Evolutionary conservation across 148 eudicot genomes (phyloP).

Genomic region (Mesembryanthemum crystallinum): DNA sequence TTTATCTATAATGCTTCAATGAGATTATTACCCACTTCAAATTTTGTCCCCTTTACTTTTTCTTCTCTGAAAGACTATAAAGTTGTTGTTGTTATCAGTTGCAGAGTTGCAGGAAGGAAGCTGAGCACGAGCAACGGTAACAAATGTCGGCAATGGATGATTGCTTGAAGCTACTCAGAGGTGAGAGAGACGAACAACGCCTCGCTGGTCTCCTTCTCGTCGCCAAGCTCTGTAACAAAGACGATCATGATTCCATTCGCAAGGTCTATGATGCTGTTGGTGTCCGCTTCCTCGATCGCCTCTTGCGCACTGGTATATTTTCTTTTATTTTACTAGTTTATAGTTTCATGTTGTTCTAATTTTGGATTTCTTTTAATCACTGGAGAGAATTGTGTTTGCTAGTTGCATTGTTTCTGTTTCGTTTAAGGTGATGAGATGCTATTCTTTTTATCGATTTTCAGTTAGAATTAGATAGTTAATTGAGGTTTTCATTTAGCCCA

Average conservation of each 20-base stretch:
- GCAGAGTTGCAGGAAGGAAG: constrained; percentile 13
- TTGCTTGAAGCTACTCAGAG: constrained; percentile 66
- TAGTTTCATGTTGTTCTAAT: no score
- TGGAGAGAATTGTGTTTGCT: no score
- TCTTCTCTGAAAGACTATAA: not conserved
- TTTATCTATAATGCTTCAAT: no score
- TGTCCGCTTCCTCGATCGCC: constrained; percentile 65
- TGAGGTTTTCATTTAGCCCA: no score
- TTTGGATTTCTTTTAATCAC: no score
- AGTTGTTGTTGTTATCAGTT: not conserved
- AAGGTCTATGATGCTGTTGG: constrained; percentile 66
- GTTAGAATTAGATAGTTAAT: no score
- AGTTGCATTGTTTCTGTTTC: no score
- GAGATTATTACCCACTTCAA: no score
- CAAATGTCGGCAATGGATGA: constrained; percentile 35
- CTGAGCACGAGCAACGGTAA: not conserved
- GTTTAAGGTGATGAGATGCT: no score
- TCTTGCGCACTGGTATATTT: constrained; percentile 58
- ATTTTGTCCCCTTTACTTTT: no score
- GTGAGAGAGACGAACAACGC: constrained; percentile 76
- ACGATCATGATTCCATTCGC: constrained; percentile 56
- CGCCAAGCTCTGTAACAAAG: constrained; percentile 53
- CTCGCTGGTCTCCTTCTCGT: constrained; percentile 86
- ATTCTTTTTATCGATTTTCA: no score
- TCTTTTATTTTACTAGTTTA: no score